Evolutionary conservation across 2,329 filamentous ascomycete species (phyloP), one percentile per base, ranked within the genome.

Genomic region (Ambrosiella cleistominuta): DNA sequence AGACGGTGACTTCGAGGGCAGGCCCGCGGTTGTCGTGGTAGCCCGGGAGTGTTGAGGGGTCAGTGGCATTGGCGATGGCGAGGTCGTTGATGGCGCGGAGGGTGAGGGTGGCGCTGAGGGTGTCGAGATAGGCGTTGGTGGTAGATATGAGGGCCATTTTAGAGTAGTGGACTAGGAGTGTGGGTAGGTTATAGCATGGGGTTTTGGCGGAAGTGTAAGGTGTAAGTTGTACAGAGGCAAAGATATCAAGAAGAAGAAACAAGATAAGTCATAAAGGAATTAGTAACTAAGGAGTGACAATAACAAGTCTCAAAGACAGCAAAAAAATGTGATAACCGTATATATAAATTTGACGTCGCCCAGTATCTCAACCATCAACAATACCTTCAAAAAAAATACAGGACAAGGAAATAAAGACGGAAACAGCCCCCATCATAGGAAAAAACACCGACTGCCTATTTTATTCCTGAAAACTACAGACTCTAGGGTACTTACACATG

Each of bases 1-100:
- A 63, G 15, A 56, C 56, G 27, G 57, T 50, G 13, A 38, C 56
- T 5, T 52, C 36, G 3, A 57, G 17, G 1, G 17, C 50, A 3
- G 62, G 62, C 1, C 60, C 61, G 2, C 57, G 40, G 45, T 61
- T 36, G 6, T 63, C 57, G 19, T 57, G 51, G 36, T n/a, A 60
- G 12, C 58, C 58, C 35, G 50, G 42, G 12, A 53, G 19, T 7
- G 5, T 3, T 2, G 40, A 36, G 17, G 55, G 39, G 17, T 60
- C 50, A 5, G 49, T 36, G 9, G 6, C 11, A 13, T 38, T 49
- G 5, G 13, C 5, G 9, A 12, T 13, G 5, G 13, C 35, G 5
- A 53, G 8, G 19, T 37, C 2, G 6, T 37, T 11, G 27, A 38
- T 38, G 27, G 50, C 50, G 8, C 50, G 19, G 36, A 9, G 35